These are phyloP conservation scores for Fusarium metavorans DNA, from an alignment of 2,329 filamentous ascomycete genomes.

Conservation along the genomic window DNA sequence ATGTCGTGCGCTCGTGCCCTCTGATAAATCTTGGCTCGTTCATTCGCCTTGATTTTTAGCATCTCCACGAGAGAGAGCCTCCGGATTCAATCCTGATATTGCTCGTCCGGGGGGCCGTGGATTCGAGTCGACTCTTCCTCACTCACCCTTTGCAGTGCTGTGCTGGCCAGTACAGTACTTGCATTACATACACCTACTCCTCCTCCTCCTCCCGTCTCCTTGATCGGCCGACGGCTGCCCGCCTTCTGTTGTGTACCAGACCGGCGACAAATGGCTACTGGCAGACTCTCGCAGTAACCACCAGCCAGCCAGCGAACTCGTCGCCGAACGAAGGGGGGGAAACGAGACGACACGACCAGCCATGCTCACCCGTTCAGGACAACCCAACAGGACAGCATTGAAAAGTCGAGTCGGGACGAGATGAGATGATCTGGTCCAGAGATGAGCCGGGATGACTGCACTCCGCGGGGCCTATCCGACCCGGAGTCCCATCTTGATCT, in stretches of 20 bases:
- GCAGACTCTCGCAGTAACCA: slow-evolving; percentile 39
- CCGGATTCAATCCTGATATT: slow-evolving; percentile 41
- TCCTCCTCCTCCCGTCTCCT: slow-evolving; percentile 34
- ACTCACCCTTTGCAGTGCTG: not conserved
- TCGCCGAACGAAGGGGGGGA: slow-evolving; percentile 8
- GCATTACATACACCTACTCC: not conserved
- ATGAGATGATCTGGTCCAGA: slow-evolving; percentile 48
- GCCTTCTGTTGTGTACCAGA: slow-evolving; percentile 41
- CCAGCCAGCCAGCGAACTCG: slow-evolving; percentile 27
- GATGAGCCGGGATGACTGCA: slow-evolving; percentile 48
- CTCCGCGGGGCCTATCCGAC: slow-evolving; percentile 48
- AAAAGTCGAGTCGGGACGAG: slow-evolving; percentile 43
- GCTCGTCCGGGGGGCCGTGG: slow-evolving; percentile 35
- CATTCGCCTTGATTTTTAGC: slow-evolving; percentile 44
- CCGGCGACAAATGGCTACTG: slow-evolving; percentile 40
- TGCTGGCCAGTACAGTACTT: not conserved
- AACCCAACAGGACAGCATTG: slow-evolving; percentile 41
- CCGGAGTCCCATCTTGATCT: slow-evolving; percentile 48
- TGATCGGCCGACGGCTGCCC: slow-evolving; percentile 36
- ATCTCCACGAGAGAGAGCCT: slow-evolving; percentile 42
- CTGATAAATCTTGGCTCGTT: slow-evolving; percentile 47
- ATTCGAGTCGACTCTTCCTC: slow-evolving; percentile 30
- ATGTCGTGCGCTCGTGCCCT: slow-evolving; percentile 47
- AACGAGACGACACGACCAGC: slow-evolving; percentile 31
- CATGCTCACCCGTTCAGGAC: slow-evolving; percentile 42